Evolutionary conservation across 106 monocot species (phyloP).

Genomic region (Allium cepa): DNA sequence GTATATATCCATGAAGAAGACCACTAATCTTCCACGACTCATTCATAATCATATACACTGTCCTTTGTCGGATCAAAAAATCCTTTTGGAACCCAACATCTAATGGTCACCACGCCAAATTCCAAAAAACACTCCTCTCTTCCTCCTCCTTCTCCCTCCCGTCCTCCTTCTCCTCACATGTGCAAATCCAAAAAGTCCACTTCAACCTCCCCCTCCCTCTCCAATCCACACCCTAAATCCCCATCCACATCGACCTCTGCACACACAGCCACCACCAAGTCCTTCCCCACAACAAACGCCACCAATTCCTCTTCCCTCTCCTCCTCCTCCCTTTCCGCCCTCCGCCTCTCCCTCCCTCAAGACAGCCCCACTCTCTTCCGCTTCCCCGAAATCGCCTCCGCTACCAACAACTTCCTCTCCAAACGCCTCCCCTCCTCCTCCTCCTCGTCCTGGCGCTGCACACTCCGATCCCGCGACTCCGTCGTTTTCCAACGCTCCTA

Average conservation of each 20-base stretch:
- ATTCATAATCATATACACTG: too few species aligned
- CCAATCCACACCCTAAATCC: background rate
- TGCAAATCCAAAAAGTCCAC: background rate
- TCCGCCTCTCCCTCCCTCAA: constrained; percentile 21
- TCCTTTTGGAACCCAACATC: too few species aligned
- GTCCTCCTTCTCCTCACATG: constrained; percentile 1
- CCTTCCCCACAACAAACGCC: background rate
- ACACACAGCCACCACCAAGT: constrained; percentile 2
- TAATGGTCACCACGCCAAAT: too few species aligned
- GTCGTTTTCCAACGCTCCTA: constrained; percentile 39
- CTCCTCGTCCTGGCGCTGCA: constrained; percentile 46
- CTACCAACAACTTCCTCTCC: constrained; percentile 29
- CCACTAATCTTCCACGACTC: too few species aligned
- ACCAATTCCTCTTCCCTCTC: constrained; percentile 12
- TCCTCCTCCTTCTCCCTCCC: background rate
- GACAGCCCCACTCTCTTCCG: constrained; percentile 12
- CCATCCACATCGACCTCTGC: constrained; percentile 8
- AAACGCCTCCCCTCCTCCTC: constrained; percentile 15
- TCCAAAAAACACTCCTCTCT: too few species aligned
- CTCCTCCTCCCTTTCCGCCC: constrained; percentile 16
- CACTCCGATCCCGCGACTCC: constrained; percentile 32
- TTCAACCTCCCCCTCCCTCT: background rate
- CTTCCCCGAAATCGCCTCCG: constrained; percentile 24
- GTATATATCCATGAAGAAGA: too few species aligned
- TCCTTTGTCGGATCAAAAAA: too few species aligned